Conservation (phyloP, 257 asterid genomes). For the Solanum etuberosum region DNA sequence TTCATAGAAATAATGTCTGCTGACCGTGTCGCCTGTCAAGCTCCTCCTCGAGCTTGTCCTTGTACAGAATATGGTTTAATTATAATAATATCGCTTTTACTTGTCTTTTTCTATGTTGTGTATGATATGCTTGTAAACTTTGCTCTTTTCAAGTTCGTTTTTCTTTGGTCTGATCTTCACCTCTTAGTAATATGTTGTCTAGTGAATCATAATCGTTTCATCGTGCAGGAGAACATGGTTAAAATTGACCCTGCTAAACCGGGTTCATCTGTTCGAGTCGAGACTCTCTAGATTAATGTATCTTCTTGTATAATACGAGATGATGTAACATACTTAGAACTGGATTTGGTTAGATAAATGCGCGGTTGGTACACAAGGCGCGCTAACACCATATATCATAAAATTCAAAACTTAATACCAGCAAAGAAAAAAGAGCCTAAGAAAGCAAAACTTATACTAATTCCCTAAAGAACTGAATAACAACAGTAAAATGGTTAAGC, state of each 20-base stretch:
- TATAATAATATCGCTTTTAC: not conserved
- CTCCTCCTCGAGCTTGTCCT: not conserved
- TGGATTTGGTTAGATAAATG: not conserved
- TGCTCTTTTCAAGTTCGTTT: not conserved
- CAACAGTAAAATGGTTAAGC: not conserved
- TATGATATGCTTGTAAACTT: not conserved
- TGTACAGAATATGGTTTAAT: not conserved
- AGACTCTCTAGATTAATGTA: not conserved
- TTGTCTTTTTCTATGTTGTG: not conserved
- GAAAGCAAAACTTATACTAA: not conserved
- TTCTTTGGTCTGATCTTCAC: not conserved
- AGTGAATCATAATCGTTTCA: no score
- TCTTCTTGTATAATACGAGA: not conserved
- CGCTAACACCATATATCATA: not conserved
- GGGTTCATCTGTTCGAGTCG: no score
- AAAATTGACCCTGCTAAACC: no score
- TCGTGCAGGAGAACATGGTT: no score
- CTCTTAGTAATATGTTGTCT: not conserved
- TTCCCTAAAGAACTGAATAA: not conserved
- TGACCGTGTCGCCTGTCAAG: not conserved
- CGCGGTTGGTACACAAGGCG: not conserved
- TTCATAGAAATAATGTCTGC: constrained; percentile 7
- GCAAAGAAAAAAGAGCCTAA: not conserved
- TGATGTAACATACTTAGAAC: not conserved
- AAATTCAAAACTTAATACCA: not conserved